These are phyloP conservation scores for Thelonectria olida DNA, from an alignment of 2,329 filamentous ascomycete species.

Conservation along the genomic window DNA sequence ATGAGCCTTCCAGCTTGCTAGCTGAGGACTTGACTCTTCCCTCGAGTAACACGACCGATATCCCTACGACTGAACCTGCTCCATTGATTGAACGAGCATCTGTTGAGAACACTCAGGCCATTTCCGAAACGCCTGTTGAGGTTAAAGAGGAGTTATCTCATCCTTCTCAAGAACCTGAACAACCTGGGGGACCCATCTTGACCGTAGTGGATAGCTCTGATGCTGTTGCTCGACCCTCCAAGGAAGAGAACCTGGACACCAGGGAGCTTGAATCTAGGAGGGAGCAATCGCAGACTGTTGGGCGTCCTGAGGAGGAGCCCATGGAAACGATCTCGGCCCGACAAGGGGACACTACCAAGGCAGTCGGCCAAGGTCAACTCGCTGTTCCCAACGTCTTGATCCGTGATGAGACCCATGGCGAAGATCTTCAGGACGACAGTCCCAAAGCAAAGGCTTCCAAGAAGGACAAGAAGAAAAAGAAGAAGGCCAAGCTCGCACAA, in stretches of 20 bases:
- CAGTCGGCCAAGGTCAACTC: background rate
- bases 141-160: background rate
- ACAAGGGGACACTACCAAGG: background rate
- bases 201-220: background rate
- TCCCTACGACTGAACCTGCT: constrained; percentile 1
- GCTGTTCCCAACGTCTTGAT: background rate
- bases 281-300: background rate
- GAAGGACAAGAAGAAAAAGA: constrained; percentile 41
- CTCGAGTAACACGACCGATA: too few relatives aligned
- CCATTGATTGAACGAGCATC: background rate
- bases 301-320: background rate
- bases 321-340: background rate
- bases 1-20: background rate
- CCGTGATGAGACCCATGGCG: background rate
- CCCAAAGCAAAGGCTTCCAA: constrained; percentile 35
- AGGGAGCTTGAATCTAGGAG: background rate
- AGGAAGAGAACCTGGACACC: background rate
- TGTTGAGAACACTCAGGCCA: background rate
- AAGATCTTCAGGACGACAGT: background rate
- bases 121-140: background rate
- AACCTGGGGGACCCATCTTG: background rate
- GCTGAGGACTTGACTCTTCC: background rate
- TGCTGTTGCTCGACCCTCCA: background rate
- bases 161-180: background rate
- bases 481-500: constrained; percentile 5